phyloP scores from a whole-genome alignment of 169 alveolate genomes.

The Plasmodium fragile region DNA sequence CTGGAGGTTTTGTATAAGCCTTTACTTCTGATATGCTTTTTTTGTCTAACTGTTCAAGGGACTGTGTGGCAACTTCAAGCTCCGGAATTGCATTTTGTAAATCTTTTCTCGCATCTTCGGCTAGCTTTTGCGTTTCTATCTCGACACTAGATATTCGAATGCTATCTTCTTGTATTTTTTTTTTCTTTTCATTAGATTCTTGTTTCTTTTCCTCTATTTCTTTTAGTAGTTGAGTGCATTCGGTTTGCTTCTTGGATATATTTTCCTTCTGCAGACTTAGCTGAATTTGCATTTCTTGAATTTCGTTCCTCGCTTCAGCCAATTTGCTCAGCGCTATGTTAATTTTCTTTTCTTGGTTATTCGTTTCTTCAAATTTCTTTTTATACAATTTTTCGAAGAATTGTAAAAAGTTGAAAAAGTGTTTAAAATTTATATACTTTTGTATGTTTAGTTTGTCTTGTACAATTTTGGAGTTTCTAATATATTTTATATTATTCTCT shows the following conservation, averaged over 20 bases:
- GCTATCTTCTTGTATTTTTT: conserved; percentile 92
- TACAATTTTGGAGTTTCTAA: conserved; percentile 61
- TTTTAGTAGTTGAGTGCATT: conserved; percentile 91
- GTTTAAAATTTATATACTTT: conserved; percentile 69
- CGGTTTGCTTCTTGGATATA: conserved; percentile 89
- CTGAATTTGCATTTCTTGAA: conserved; percentile 89
- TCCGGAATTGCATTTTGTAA: conserved; percentile 97
- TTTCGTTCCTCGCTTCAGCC: conserved; percentile 90
- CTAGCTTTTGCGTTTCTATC: conserved; percentile 92
- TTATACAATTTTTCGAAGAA: conserved; percentile 51
- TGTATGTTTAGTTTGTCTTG: conserved; percentile 52
- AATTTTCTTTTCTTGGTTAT: conserved; percentile 86
- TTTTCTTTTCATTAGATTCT: conserved; percentile 73
- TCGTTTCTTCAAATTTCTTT: conserved; percentile 67
- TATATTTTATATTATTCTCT: conserved; percentile 52
- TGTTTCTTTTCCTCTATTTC: conserved; percentile 89
- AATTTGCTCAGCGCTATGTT: conserved; percentile 91
- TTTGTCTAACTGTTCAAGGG: conserved; percentile 96
- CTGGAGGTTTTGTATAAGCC: conserved; percentile 93
- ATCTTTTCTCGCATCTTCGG: conserved; percentile 96
- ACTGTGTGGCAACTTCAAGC: conserved; percentile 95
- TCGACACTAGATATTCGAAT: conserved; percentile 94
- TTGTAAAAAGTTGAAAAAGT: conserved; percentile 55
- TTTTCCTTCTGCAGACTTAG: conserved; percentile 89
- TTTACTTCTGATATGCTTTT: conserved; percentile 95